These are phyloP conservation scores for Xenoacremonium recifei DNA, from an alignment of 2,329 filamentous ascomycete species.

Conservation along the genomic window DNA sequence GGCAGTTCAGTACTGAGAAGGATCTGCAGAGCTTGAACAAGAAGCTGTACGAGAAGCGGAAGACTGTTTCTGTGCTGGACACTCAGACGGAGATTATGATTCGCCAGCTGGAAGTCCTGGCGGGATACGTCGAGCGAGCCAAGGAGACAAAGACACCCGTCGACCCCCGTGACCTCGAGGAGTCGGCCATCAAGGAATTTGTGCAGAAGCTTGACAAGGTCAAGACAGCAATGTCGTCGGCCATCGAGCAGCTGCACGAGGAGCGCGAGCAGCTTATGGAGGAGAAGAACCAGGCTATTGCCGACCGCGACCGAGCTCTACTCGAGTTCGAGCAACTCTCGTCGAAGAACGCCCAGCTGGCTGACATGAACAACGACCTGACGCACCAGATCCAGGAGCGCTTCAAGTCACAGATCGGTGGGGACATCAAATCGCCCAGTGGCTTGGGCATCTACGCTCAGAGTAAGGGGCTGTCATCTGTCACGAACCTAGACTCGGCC, in stretches of 20 bases:
- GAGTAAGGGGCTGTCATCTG: slow-evolving; percentile 49
- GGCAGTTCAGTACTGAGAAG: slow-evolving; percentile 67
- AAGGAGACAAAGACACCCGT: slow-evolving; percentile 80
- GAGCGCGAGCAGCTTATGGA: slow-evolving; percentile 82
- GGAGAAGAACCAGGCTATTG: slow-evolving; percentile 77
- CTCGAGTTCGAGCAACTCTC: slow-evolving; percentile 95
- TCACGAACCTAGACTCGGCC: slow-evolving; percentile 49
- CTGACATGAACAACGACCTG: slow-evolving; percentile 92
- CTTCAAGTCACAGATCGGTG: slow-evolving; percentile 74
- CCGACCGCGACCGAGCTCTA: slow-evolving; percentile 88
- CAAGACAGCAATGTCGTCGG: slow-evolving; percentile 56
- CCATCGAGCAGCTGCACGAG: slow-evolving; percentile 59
- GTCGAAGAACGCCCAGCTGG: slow-evolving; percentile 89
- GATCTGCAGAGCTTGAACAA: slow-evolving; percentile 76
- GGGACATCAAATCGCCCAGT: slow-evolving; percentile 47
- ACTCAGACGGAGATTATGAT: slow-evolving; percentile 96
- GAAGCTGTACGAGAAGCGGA: slow-evolving; percentile 87
- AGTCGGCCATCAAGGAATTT: slow-evolving; percentile 87
- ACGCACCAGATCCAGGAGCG: slow-evolving; percentile 92
- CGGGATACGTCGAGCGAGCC: slow-evolving; percentile 81
- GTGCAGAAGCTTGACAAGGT: slow-evolving; percentile 70
- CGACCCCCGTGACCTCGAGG: slow-evolving; percentile 79
- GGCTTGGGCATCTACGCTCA: slow-evolving; percentile 59
- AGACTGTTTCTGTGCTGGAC: slow-evolving; percentile 91
- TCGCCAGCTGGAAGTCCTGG: slow-evolving; percentile 84